Evolutionary conservation across 768 basidiomycete species (phyloP).

Genomic region (Mycena vulgaris): DNA sequence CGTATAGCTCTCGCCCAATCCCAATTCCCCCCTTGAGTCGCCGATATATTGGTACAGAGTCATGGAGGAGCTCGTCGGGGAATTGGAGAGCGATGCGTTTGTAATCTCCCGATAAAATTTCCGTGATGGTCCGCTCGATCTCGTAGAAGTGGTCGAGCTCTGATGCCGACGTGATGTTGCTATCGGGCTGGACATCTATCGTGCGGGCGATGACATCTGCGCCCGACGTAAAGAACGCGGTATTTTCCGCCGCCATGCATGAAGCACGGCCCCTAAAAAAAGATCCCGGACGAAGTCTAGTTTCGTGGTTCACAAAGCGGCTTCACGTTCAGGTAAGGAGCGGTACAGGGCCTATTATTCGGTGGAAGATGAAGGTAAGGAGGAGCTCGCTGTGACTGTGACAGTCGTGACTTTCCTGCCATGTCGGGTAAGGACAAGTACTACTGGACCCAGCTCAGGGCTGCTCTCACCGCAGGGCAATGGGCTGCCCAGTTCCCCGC

Average conservation of each 20-base stretch:
- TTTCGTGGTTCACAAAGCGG: background rate
- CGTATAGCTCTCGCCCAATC: conserved; percentile 75
- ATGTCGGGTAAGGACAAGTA: conserved; percentile 72
- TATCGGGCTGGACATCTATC: conserved; percentile 63
- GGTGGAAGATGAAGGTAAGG: background rate
- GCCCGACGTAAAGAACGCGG: conserved; percentile 69
- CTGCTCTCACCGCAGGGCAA: conserved; percentile 78
- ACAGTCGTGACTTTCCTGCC: conserved; percentile 18
- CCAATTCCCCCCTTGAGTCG: conserved; percentile 69
- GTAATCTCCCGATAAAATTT: conserved; percentile 75
- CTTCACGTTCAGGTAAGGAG: no score
- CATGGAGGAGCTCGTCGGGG: conserved; percentile 91
- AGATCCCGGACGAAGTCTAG: background rate
- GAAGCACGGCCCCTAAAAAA: background rate
- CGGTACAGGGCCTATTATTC: background rate
- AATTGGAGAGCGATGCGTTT: conserved; percentile 95
- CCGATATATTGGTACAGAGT: conserved; percentile 88
- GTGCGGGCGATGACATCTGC: conserved; percentile 75
- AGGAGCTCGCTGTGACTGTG: conserved; percentile 7
- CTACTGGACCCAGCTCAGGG: conserved; percentile 84
- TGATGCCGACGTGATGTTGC: conserved; percentile 51
- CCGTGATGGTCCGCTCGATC: conserved; percentile 73
- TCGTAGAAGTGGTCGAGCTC: conserved; percentile 82
- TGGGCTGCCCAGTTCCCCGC: conserved; percentile 79
- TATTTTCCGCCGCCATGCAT: conserved; percentile 43